Conservation (phyloP, 2,329 filamentous ascomycete species). For the Alternaria dauci region DNA sequence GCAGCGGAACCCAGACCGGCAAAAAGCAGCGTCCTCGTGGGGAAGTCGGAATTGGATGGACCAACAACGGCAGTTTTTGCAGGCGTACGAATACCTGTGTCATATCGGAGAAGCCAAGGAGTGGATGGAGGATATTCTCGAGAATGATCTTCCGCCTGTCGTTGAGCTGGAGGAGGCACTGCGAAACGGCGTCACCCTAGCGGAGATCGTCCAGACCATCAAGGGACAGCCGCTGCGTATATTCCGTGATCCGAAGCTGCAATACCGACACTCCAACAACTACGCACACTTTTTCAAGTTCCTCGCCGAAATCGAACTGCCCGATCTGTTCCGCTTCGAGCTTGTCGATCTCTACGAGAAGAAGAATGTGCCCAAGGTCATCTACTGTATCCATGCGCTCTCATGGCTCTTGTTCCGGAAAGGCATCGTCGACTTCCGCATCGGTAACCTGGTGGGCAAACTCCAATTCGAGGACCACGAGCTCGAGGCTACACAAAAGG, state of each 20-base stretch:
- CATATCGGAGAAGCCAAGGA: constrained; percentile 99
- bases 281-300: constrained; percentile 96
- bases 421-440: constrained; percentile 92
- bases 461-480: constrained; percentile 98
- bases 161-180: constrained; percentile 93
- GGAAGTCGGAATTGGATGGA: constrained; percentile 97
- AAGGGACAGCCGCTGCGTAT: constrained; percentile 80
- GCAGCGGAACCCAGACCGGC: constrained; percentile 70
- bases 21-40: constrained; percentile 68
- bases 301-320: constrained; percentile 87
- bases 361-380: constrained; percentile 99
- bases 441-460: constrained; percentile 95
- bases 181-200: constrained; percentile 90
- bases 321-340: constrained; percentile 96
- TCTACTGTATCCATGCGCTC: constrained; percentile 96
- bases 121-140: constrained; percentile 95
- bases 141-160: constrained; percentile 86
- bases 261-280: constrained; percentile 97
- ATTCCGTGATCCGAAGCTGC: constrained; percentile 83
- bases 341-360: constrained; percentile 98
- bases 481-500: constrained; percentile 94
- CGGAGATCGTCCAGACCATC: constrained; percentile 90
- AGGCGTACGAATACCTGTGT: constrained; percentile 98
- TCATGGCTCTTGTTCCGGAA: constrained; percentile 98
- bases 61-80: constrained; percentile 92